These are phyloP conservation scores for Ceratocystiopsis sp. DNA, from an alignment of 2,329 filamentous ascomycete species.

Conservation along the genomic window DNA sequence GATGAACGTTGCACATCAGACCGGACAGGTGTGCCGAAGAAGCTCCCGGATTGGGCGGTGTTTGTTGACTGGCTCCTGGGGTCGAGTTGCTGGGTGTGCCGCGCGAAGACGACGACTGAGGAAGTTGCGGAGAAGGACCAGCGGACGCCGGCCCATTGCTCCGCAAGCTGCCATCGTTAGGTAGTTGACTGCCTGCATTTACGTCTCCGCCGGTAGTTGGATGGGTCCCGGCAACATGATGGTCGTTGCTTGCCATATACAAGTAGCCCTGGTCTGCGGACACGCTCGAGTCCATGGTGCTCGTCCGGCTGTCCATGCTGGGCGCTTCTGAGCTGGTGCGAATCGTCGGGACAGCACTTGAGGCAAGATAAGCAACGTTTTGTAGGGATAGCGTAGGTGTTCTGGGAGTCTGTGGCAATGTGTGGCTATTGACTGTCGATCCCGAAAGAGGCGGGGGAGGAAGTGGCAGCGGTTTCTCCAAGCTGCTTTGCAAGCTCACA, in stretches of 20 bases:
- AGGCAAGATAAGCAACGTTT: constrained; percentile 4
- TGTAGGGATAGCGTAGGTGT: constrained; percentile 9
- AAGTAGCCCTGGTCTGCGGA: constrained; percentile 17
- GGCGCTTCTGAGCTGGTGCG: constrained; percentile 16
- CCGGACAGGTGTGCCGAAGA: constrained; percentile 45
- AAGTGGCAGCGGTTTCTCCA: constrained; percentile 39
- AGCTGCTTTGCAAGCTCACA: constrained; percentile 37
- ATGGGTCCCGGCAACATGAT: too few species aligned
- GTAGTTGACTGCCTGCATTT: constrained; percentile 18
- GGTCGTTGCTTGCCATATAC: constrained; percentile 1
- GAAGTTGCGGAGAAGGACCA: constrained; percentile 35
- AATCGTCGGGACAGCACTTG: too few species aligned
- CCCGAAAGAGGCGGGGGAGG: constrained; percentile 21
- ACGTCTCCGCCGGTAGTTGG: constrained; percentile 13
- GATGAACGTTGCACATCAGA: constrained; percentile 54
- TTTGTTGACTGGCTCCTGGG: too few species aligned
- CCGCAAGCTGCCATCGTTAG: constrained; percentile 17
- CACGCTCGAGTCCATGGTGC: constrained; percentile 32
- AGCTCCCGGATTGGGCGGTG: constrained; percentile 10
- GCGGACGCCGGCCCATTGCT: constrained; percentile 37
- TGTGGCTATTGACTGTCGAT: too few species aligned
- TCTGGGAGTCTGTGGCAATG: too few species aligned
- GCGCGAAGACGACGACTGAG: constrained; percentile 13
- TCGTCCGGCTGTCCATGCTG: constrained; percentile 24
- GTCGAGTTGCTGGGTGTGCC: constrained; percentile 14